Evolutionary conservation across 305 asterid genomes (phyloP), one percentile per base, ranked within the genome.

Genomic region (Solanum hybrid): DNA sequence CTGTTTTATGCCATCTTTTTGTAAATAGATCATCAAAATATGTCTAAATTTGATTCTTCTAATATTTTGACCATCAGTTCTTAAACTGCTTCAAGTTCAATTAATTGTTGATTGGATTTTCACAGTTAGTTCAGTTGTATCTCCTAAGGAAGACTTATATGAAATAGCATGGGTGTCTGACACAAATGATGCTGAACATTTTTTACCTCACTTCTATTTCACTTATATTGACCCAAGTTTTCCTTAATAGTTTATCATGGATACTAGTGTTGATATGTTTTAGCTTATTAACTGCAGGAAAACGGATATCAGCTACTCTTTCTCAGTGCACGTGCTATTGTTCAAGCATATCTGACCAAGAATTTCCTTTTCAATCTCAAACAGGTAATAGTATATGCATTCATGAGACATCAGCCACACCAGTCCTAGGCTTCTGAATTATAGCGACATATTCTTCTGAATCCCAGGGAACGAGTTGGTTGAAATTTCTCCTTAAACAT

Each of bases 321-420:
- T 93, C 93, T 97, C 86, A 96, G 99, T 90, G 99, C 98, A 72
- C 97, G 98, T 24, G 98, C 99, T 83, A 97, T 97, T 80, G 98
- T 96, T 91, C 99, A 97, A 94, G 96, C 98, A 86, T 96, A 97
- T 94, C 92, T 97, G 91, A 96, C 99, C 17, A 95, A 93, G 87
- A 96, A 94, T 90, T 97, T 97, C 90, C 94, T 97, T 24, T 92
- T 94, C 92, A 95, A 95, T 94, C 95, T 96, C 88, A 95, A 95
- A 92, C 98, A 96, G 99, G 98, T 96, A 93, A 24, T 83, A 29
- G 88, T 20, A 51, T 51, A 51, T 83, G 76, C 39, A 31, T 84
- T 29, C 75, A 84, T 20, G 88, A 84, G 76, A 31, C 22, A 45
- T 51, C 88, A 29, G 12, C 76, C 75, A 31, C 1, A 51, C 41